Evolutionary conservation across 352 stramenopile genomes (phyloP).

Genomic region (Phytophthora multivora): DNA sequence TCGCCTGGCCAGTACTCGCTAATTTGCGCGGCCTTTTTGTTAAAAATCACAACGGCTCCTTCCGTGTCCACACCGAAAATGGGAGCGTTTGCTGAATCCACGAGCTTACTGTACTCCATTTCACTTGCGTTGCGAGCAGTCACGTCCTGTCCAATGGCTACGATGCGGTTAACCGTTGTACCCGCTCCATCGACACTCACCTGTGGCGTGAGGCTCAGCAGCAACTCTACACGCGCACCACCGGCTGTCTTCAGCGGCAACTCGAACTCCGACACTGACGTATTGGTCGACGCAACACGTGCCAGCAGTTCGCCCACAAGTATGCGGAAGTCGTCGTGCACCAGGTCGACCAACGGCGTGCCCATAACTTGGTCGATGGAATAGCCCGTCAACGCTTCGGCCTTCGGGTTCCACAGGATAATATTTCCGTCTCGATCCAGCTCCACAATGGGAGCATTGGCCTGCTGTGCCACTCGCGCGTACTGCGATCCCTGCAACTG

Average conservation of each 20-base stretch:
- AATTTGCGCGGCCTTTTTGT: slow-evolving; percentile 89
- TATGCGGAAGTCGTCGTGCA: slow-evolving; percentile 51
- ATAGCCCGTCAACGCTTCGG: slow-evolving; percentile 68
- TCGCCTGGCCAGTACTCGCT: slow-evolving; percentile 90
- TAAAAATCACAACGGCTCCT: slow-evolving; percentile 82
- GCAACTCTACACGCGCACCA: slow-evolving; percentile 54
- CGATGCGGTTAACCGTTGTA: slow-evolving; percentile 45
- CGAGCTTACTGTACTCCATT: slow-evolving; percentile 71
- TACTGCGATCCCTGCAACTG: slow-evolving; percentile 55
- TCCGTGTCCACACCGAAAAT: slow-evolving; percentile 78
- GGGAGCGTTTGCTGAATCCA: slow-evolving; percentile 79
- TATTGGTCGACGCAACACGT: slow-evolving; percentile 50
- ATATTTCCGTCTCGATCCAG: slow-evolving; percentile 69
- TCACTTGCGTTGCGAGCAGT: slow-evolving; percentile 67
- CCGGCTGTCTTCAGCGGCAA: slow-evolving; percentile 54
- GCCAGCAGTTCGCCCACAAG: slow-evolving; percentile 51
- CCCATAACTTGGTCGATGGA: slow-evolving; percentile 51
- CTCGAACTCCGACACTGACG: slow-evolving; percentile 55
- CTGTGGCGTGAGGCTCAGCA: slow-evolving; percentile 61
- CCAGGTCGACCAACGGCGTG: slow-evolving; percentile 45
- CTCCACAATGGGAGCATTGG: slow-evolving; percentile 80
- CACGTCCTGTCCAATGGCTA: slow-evolving; percentile 76
- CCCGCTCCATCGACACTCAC: slow-evolving; percentile 38
- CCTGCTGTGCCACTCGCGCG: slow-evolving; percentile 67
- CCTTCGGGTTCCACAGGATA: slow-evolving; percentile 74